Percentiles rank a stretch among this genome's conserved stretches.
Conservation (phyloP, 257 asterid species). For the Lycium ferocissimum region DNA sequence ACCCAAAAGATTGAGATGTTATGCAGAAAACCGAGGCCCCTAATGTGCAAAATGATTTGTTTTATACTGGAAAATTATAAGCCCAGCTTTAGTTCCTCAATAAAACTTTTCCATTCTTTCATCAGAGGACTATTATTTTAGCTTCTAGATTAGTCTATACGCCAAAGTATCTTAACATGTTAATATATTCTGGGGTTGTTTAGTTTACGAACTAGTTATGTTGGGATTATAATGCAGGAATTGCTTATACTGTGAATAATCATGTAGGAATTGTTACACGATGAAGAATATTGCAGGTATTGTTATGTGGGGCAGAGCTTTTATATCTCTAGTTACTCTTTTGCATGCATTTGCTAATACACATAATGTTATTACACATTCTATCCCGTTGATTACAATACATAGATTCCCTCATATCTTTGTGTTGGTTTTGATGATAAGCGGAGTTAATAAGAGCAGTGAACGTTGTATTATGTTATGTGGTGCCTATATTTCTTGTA, state of each 20-base stretch:
- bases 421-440: background rate
- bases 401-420: background rate
- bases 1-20: background rate
- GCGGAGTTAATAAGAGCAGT: background rate
- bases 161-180: background rate
- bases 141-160: background rate
- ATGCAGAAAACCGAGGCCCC: background rate
- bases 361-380: background rate
- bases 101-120: background rate
- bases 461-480: conserved; percentile 1
- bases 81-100: conserved; percentile 3
- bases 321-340: background rate
- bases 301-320: background rate
- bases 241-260: conserved; percentile 21
- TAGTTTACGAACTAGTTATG: background rate
- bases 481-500: background rate
- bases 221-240: background rate
- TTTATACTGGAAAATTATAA: background rate
- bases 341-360: conserved; percentile 16
- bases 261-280: background rate
- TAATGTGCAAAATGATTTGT: conserved; percentile 11
- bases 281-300: background rate
- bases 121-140: background rate
- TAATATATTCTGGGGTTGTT: background rate
- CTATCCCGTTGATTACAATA: background rate